Evolutionary conservation across 1,284 basidiomycete genomes (phyloP).

Genomic region (Irpex lacteus): DNA sequence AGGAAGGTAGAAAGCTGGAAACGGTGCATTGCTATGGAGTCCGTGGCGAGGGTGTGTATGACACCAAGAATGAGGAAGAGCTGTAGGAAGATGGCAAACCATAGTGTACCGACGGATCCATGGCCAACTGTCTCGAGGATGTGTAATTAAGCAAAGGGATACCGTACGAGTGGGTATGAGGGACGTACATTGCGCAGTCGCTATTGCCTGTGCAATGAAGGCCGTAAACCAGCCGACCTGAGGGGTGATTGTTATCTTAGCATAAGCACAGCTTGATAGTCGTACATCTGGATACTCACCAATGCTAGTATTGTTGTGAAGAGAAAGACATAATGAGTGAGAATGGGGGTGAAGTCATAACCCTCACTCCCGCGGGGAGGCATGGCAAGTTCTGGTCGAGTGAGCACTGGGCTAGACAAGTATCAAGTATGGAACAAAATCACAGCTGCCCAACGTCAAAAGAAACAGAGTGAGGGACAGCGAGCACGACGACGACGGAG

Average conservation of each 20-base stretch:
- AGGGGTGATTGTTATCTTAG: conserved; percentile 7
- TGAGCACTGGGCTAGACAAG: neutral
- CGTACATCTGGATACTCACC: conserved; percentile 40
- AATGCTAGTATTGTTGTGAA: conserved; percentile 81
- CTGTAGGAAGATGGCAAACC: conserved; percentile 93
- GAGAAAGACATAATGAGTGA: conserved; percentile 88
- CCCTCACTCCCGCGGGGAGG: conserved; percentile 54
- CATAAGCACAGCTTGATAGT: conserved; percentile 1
- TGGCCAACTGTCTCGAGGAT: conserved; percentile 35
- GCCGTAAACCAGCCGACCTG: conserved; percentile 91
- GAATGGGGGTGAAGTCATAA: conserved; percentile 80
- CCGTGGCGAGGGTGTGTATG: conserved; percentile 78
- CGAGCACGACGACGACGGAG: conserved; percentile 9
- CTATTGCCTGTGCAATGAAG: conserved; percentile 79
- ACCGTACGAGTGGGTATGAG: conserved; percentile 4
- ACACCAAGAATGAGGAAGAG: conserved; percentile 81
- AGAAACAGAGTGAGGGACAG: neutral
- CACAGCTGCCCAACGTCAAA: neutral
- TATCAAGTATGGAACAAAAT: neutral
- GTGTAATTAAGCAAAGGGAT: conserved; percentile 11
- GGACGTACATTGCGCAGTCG: conserved; percentile 60
- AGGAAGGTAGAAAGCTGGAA: conserved; percentile 89
- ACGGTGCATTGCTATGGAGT: conserved; percentile 82
- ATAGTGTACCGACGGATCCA: conserved; percentile 63
- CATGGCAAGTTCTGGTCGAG: conserved; percentile 29